Percentiles rank a stretch among this genome's conserved stretches.
These are phyloP conservation scores for Penicillium sp. DNA, from an alignment of 2,329 filamentous ascomycete genomes.

Conservation along the genomic window DNA sequence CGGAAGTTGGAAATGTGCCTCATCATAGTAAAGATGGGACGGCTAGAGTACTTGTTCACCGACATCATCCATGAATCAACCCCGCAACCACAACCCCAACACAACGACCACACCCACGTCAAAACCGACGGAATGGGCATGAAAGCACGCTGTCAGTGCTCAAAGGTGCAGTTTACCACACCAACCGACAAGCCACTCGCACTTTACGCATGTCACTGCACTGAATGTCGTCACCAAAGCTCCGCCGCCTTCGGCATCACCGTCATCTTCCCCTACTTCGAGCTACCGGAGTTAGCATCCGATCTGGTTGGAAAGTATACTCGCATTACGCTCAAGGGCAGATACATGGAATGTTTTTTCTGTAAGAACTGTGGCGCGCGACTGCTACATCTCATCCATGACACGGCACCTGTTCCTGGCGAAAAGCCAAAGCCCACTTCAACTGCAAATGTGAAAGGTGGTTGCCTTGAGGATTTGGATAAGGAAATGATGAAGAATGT, in stretches of 20 bases:
- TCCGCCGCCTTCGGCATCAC: constrained; percentile 67
- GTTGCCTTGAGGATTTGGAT: constrained; percentile 64
- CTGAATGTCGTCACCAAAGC: constrained; percentile 65
- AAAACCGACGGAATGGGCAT: constrained; percentile 40
- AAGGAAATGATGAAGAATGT: constrained; percentile 59
- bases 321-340: constrained; percentile 58
- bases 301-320: constrained; percentile 40
- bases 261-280: constrained; percentile 69
- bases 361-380: constrained; percentile 67
- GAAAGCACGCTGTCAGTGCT: constrained; percentile 66
- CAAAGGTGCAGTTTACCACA: constrained; percentile 62
- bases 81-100: not conserved
- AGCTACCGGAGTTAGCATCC: constrained; percentile 45
- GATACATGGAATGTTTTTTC: constrained; percentile 64
- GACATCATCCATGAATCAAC: constrained; percentile 2
- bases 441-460: constrained; percentile 66
- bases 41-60: not conserved
- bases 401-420: constrained; percentile 46
- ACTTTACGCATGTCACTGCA: constrained; percentile 72
- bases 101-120: not conserved
- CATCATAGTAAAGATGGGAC: no score
- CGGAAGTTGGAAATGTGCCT: constrained; percentile 24
- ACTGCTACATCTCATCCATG: constrained; percentile 55
- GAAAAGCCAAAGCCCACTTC: constrained; percentile 45
- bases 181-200: constrained; percentile 60